phyloP scores from a whole-genome alignment of 495 filamentous ascomycete genomes.

The Halenospora varia region DNA sequence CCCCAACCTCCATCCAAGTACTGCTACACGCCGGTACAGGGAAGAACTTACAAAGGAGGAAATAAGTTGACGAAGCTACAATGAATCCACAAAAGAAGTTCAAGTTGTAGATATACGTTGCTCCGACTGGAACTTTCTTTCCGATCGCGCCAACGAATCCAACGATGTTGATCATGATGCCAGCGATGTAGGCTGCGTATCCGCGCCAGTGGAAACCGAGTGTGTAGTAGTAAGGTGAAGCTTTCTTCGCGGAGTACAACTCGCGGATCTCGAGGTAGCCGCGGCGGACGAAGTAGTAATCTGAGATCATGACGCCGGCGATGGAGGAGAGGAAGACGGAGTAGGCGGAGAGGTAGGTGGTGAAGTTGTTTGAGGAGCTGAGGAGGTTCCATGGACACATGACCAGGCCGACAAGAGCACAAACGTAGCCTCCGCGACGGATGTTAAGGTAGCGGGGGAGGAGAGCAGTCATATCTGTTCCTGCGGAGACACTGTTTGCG shows the following conservation, averaged over 20 bases:
- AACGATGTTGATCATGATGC: constrained; percentile 89
- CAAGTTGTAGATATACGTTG: constrained; percentile 82
- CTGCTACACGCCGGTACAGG: constrained; percentile 73
- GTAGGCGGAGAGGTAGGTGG: constrained; percentile 91
- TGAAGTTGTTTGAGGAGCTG: constrained; percentile 77
- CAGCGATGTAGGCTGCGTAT: constrained; percentile 78
- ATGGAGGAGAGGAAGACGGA: constrained; percentile 94
- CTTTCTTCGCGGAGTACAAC: constrained; percentile 68
- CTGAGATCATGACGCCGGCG: constrained; percentile 82
- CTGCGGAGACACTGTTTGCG: constrained; percentile 85
- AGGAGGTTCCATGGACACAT: constrained; percentile 91
- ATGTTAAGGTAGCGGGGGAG: constrained; percentile 84
- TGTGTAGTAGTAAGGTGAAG: constrained; percentile 67
- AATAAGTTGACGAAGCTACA: constrained; percentile 67
- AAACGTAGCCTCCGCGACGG: constrained; percentile 86
- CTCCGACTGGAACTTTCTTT: constrained; percentile 61
- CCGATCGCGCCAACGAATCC: constrained; percentile 86
- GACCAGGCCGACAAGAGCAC: constrained; percentile 74
- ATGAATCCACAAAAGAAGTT: constrained; percentile 88
- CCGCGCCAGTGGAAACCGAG: constrained; percentile 78
- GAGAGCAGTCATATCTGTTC: constrained; percentile 90
- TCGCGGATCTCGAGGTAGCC: constrained; percentile 78
- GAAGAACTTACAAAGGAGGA: constrained; percentile 57
- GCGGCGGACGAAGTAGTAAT: constrained; percentile 85
- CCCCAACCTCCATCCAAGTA: constrained; percentile 77